These are phyloP conservation scores for Sporobolomyces pararoseus DNA, from an alignment of 768 basidiomycete species.

Conservation along the genomic window DNA sequence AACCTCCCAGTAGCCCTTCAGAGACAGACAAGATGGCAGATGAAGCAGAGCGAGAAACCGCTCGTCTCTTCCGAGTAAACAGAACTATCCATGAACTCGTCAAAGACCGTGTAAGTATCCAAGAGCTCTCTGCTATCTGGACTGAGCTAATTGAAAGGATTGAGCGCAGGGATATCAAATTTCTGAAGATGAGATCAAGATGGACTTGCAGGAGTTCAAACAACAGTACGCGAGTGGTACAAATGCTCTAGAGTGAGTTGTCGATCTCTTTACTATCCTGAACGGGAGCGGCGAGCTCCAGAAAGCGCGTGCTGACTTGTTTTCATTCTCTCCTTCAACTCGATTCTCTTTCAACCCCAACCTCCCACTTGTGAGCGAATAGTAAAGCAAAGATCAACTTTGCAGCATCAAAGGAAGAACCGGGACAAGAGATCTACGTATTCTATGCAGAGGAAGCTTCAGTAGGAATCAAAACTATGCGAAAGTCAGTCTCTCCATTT, in stretches of 20 bases:
- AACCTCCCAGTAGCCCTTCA: too few species aligned
- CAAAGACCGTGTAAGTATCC: slow-evolving; percentile 71
- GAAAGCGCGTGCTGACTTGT: not conserved
- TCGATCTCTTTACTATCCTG: not conserved
- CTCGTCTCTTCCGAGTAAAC: slow-evolving; percentile 92
- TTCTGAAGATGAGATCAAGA: slow-evolving; percentile 86
- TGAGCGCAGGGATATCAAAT: slow-evolving; percentile 97
- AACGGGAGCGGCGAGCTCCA: not conserved
- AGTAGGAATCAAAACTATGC: slow-evolving; percentile 95
- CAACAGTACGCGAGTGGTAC: slow-evolving; percentile 66
- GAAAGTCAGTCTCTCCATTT: slow-evolving; percentile 61
- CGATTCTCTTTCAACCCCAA: too few species aligned
- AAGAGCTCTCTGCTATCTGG: not conserved
- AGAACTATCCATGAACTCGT: slow-evolving; percentile 94
- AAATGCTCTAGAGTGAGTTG: slow-evolving; percentile 70
- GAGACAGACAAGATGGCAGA: slow-evolving; percentile 41
- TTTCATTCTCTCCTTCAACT: too few species aligned
- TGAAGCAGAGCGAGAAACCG: slow-evolving; percentile 47
- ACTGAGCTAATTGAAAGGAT: too few species aligned
- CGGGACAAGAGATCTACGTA: slow-evolving; percentile 74
- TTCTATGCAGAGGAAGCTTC: slow-evolving; percentile 93
- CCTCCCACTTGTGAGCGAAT: slow-evolving; percentile 18
- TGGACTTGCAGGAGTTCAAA: slow-evolving; percentile 77
- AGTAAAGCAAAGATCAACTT: slow-evolving; percentile 89
- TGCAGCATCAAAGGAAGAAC: slow-evolving; percentile 71